phyloP scores from a whole-genome alignment of 495 filamentous ascomycete species.

The Annulohypoxylon maeteangense region DNA sequence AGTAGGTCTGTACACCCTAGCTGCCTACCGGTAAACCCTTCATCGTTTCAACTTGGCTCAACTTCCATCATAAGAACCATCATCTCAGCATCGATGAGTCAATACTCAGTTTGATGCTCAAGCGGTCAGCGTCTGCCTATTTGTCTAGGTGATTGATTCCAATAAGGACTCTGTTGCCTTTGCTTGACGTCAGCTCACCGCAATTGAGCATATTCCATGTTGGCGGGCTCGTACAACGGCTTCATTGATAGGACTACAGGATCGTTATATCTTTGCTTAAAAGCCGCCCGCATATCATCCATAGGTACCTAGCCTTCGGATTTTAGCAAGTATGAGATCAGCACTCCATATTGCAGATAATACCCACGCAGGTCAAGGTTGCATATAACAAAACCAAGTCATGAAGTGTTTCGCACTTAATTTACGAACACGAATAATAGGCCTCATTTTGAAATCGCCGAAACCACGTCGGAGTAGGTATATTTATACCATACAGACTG shows the following conservation, averaged over 20 bases:
- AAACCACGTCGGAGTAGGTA: not conserved
- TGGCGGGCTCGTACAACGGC: not conserved
- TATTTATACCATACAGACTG: not conserved
- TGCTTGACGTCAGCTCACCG: conserved; percentile 11
- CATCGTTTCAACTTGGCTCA: conserved; percentile 8
- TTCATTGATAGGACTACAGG: not conserved
- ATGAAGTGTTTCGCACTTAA: no score
- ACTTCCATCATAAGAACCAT: conserved; percentile 8
- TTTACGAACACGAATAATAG: not conserved
- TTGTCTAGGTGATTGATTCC: not conserved
- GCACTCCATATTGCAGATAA: not conserved
- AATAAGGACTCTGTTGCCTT: conserved; percentile 11
- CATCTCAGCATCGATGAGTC: conserved; percentile 10
- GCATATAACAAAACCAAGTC: no score
- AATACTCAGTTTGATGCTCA: not conserved
- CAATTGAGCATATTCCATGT: not conserved
- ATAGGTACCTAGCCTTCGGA: no score
- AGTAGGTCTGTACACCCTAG: no score
- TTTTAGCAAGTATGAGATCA: not conserved
- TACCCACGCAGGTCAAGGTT: not conserved
- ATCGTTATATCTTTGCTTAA: not conserved
- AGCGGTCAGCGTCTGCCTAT: conserved; percentile 3
- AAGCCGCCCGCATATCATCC: no score
- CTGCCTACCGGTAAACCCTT: no score
- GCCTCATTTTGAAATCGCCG: not conserved